phyloP scores from a whole-genome alignment of 768 basidiomycete species.

The Boletales sp. region DNA sequence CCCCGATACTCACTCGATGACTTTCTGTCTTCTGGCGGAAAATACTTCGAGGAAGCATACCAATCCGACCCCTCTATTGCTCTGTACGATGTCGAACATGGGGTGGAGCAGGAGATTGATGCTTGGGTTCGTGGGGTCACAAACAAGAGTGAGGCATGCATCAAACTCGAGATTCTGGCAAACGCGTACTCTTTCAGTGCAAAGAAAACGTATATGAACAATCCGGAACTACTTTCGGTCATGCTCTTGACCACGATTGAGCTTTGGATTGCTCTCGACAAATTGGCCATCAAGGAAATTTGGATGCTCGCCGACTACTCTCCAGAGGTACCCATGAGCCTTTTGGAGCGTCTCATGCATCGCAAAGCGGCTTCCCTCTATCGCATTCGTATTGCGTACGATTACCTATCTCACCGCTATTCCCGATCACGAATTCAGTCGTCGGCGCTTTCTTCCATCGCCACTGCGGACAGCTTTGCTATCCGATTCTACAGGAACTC shows the following conservation, averaged over 20 bases:
- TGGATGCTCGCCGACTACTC: slow-evolving; percentile 43
- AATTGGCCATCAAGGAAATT: slow-evolving; percentile 26
- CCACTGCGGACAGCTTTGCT: slow-evolving; percentile 25
- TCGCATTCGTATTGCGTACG: slow-evolving; percentile 24
- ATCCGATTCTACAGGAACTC: slow-evolving; percentile 30
- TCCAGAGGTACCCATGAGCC: slow-evolving; percentile 38
- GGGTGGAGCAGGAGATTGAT: slow-evolving; percentile 29
- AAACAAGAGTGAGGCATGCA: slow-evolving; percentile 21
- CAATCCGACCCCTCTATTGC: slow-evolving; percentile 8
- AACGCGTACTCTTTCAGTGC: slow-evolving; percentile 26
- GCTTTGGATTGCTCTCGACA: slow-evolving; percentile 50
- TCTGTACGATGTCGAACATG: slow-evolving; percentile 37
- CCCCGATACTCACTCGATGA: slow-evolving; percentile 13
- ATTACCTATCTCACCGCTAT: slow-evolving; percentile 32
- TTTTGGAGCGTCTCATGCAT: slow-evolving; percentile 42
- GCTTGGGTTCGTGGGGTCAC: slow-evolving; percentile 28
- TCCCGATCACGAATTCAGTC: slow-evolving; percentile 3
- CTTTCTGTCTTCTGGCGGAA: slow-evolving; percentile 11
- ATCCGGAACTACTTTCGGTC: slow-evolving; percentile 34
- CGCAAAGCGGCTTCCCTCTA: slow-evolving; percentile 25
- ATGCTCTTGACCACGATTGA: slow-evolving; percentile 45
- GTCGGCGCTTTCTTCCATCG: slow-evolving; percentile 33
- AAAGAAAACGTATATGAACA: slow-evolving; percentile 23
- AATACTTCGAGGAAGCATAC: slow-evolving; percentile 15
- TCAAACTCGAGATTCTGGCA: slow-evolving; percentile 26